Evolutionary conservation across 371 early-diverging fungal species (phyloP), one percentile per base, ranked within the genome.

Genomic region (Syncephalastrum sp.): DNA sequence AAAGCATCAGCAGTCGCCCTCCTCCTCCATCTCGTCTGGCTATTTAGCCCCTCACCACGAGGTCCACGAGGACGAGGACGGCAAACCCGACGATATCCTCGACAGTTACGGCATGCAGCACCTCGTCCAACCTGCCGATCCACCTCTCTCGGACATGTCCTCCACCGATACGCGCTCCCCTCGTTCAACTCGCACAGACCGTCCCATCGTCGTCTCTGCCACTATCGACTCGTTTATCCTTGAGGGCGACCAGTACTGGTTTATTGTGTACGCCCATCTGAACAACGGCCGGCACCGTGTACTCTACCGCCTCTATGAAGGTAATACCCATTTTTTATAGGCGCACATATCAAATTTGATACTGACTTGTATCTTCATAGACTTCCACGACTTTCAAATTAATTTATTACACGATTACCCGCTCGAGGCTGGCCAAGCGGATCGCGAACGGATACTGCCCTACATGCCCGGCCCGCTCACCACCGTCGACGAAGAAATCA

Each of bases 371-470:
- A 43, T 5, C 13, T 44, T 27, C 14, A 19, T 56, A 77, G 91
- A 92, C 64, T 90, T 94, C 70, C 87, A 87, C 68, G 81, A 84
- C 47, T 85, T 92, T 50, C 94, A 94, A 51, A 84, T 91, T 47
- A 75, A 82, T n/a, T 75, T 94, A 16, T 69, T 94, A 46, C 80
- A 78, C 42, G 82, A 81, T 54, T 94, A 86, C 65, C 91, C 91
- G 1, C 67, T 72, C 5, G 91, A 92, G 61, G 82, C 86, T 29
- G 94, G 94, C 4, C 84, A 89, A 45, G 65, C 64, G 15, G 84
- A 81, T 19, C 72, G 75, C 43, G 74, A 80, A 47, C 74, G 90
- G 23, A 82, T 85, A 49, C 64, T 92, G 46, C 94, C 92, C 5
- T 91, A 86, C 66, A 83, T 92, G 81, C 91, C 91, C 15, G 87